Evolutionary conservation across 2,329 filamentous ascomycete species (phyloP), one percentile per base, ranked within the genome.

Genomic region (Trichoderma endophyticum): DNA sequence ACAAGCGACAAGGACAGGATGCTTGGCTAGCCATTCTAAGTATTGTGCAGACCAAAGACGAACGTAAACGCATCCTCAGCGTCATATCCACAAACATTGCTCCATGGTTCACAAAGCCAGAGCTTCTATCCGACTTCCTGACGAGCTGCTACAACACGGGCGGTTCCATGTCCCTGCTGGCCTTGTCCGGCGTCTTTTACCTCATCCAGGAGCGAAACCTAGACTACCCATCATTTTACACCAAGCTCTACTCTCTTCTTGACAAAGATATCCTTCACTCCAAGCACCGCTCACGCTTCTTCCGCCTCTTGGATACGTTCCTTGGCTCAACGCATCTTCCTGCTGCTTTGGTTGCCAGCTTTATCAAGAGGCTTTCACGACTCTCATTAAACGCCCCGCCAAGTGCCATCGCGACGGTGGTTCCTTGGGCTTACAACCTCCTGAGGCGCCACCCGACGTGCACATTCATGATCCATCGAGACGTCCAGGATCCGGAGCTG

Each of bases 351-450:
- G 93, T 99, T 2, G 95, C 96, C 14, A 97, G 94, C 81, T 99
- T 99, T 82, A 91, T 99, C 84, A 99, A 99, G 83, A 89, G 93
- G n/a, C 87, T 99, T 9, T 90, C 94, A 4, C 88, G 95, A 67
- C 86, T 98, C 48, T 89, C 93, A 18, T 87, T 99, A n/a, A 91
- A 93, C 78, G 95, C 94, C 0, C 95, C 97, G 3, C 96, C 97
- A 2, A 90, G 93, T 39, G 95, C 94, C 34, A 92, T 98, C 68
- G 95, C 98, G 18, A 91, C 91, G 69, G 90, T 97, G 60, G 87
- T 98, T 11, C 97, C 96, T 0, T 98, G 94, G 90, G 91, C 95
- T 66, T 99, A 99, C 85, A 99, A 99, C 82, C 87, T 97, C 76
- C 87, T 99, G 80, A 96, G 93, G 81, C 89, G 88, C 75, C 96